Evolutionary conservation across 2,329 filamentous ascomycete genomes (phyloP), one percentile per base, ranked within the genome.

Genomic region (Pseudogymnoascus verrucosus): DNA sequence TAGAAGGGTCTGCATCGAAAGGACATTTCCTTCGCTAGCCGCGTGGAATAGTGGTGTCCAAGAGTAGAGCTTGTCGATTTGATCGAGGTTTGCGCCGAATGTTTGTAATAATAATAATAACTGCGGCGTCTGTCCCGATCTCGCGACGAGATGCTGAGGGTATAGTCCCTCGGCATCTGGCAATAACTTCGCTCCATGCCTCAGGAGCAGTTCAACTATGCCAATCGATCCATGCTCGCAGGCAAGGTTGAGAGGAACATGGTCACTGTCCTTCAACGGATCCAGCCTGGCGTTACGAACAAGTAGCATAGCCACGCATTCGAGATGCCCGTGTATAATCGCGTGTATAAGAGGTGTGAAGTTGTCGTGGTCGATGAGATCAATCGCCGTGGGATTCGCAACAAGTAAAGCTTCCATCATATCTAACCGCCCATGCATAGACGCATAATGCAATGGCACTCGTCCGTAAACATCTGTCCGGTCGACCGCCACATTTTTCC

Each of bases 1-100:
- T 10, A 99, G 80, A 3, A 99, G 81, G 1, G 88, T 90, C 68
- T 91, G 85, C 47, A 99, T 80, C 71, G 93, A 97, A 26, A 89
- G 87, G 1, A 97, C 89, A 73, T 96, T 96, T 21, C 95, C 95
- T 78, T 99, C 95, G 73, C 93, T 96, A 8, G 95, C 95, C 2
- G 95, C 93, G 74, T 99, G 93, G 64, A 99, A 95, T 4, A 99
- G 80, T 0, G 95, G 93, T 1, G 95, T 98, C 95, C 95, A 99
- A 65, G 93, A 91, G 70, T 98, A 98, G 14, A 99, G 82, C 76
- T 96, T 98, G 76, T 99, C 95, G 34, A 91, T 82, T 74, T 98
- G 93, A 71, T 99, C 86, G 47, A 99, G 82, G 73, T 99, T 88
- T 21, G 92, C 93, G 1, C 93, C 93, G 71, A 95, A 93, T 61